phyloP scores from a whole-genome alignment of 139 green algal genomes.

The Picochlorum sp. region DNA sequence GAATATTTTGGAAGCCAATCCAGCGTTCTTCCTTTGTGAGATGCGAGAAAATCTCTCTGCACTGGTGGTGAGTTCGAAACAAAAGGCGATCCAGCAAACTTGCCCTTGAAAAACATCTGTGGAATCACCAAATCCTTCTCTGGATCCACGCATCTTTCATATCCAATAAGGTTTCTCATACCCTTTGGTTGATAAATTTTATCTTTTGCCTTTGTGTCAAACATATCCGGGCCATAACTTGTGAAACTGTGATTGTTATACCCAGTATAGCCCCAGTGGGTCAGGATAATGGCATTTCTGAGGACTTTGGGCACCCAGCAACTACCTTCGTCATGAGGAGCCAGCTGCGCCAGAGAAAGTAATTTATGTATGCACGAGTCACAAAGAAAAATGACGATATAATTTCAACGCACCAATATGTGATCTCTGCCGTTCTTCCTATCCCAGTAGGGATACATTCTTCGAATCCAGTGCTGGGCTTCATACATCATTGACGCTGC shows the following conservation, averaged over 20 bases:
- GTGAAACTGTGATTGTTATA: conserved; percentile 5
- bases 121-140: conserved; percentile 42
- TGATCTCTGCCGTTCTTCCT: conserved; percentile 48
- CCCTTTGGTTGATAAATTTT: conserved; percentile 19
- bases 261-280: conserved; percentile 39
- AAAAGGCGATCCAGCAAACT: conserved; percentile 28
- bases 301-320: conserved; percentile 40
- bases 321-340: conserved; percentile 39
- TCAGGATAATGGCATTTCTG: conserved; percentile 30
- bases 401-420: conserved; percentile 33
- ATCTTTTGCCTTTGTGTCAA: conserved; percentile 11
- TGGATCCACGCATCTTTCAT: conserved; percentile 30
- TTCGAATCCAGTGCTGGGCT: conserved; percentile 28
- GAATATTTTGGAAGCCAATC: conserved; percentile 11
- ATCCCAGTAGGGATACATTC: conserved; percentile 44
- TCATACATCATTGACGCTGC: conserved; percentile 17
- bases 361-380: neutral
- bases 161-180: conserved; percentile 11
- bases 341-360: conserved; percentile 7
- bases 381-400: conserved; percentile 3
- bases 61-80: conserved; percentile 4
- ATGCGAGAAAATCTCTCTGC: conserved; percentile 24
- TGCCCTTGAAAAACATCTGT: conserved; percentile 17
- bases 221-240: conserved; percentile 12
- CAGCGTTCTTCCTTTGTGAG: conserved; percentile 25